These are phyloP conservation scores for Shiraia sp. DNA, from an alignment of 2,329 filamentous ascomycete genomes.

Conservation along the genomic window DNA sequence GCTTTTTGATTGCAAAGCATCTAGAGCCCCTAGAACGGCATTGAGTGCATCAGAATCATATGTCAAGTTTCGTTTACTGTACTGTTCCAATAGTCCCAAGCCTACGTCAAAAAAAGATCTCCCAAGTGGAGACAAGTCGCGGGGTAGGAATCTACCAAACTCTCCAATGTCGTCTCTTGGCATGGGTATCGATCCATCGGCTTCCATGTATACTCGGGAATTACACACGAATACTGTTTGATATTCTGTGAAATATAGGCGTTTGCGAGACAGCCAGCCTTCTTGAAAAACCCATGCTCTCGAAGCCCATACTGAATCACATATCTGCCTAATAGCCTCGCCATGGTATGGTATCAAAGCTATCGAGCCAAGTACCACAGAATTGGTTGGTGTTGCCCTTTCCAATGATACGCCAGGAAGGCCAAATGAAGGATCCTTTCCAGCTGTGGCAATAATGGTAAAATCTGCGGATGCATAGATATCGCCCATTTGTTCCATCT, in stretches of 20 bases:
- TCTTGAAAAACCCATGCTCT: constrained; percentile 1
- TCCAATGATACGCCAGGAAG: not conserved
- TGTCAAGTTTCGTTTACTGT: too few species aligned
- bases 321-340: not conserved
- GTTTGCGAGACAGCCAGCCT: not conserved
- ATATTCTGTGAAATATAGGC: not conserved
- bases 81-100: too few species aligned
- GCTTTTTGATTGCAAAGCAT: too few species aligned
- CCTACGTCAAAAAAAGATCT: too few species aligned
- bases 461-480: not conserved
- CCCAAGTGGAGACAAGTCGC: too few species aligned
- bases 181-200: too few species aligned
- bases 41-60: too few species aligned
- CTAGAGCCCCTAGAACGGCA: too few species aligned
- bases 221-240: not conserved
- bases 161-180: too few species aligned
- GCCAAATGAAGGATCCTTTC: not conserved
- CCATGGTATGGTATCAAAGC: not conserved
- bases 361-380: too few species aligned
- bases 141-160: too few species aligned
- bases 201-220: not conserved
- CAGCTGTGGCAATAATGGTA: not conserved
- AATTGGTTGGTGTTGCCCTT: not conserved
- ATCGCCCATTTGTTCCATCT: not conserved
- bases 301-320: not conserved